Evolutionary conservation across 345 rosid species (phyloP), one percentile per base, ranked within the genome.

Genomic region (Turritis glabra): DNA sequence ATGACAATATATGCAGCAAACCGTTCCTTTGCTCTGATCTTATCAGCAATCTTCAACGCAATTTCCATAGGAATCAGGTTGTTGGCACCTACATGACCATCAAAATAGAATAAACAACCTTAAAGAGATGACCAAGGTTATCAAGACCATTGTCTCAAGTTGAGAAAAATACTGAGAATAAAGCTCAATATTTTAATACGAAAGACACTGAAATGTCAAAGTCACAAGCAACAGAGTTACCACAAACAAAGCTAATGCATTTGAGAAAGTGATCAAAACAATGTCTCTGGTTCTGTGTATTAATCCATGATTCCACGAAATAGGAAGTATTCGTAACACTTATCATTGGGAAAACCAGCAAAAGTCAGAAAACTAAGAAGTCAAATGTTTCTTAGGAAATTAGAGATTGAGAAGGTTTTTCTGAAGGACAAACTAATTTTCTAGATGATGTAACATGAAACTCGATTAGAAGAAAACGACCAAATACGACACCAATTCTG

Each of bases 51-150:
- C 86, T 91, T 94, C 18, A 91, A 84, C 40, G 98, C 97, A 75
- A 91, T 94, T 85, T 94, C 97, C 98, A 90, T 91, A 17, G 97
- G 97, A 75, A 94, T 94, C 68, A 94, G 82, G 72, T 94, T 94
- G 71, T 91, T 86, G 38, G 97, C 98, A 75, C 98, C 97, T 93
- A 80, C 70, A 81, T 50, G 58, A 61, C 52, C 52, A 61, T 48
- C 32, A 52, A 15, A 54, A 50, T 14, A 29, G 3, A 37, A 5
- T 38, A 46, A 55, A 14, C 29, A 65, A 33, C 30, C 40, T 25
- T 64, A 15, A 32, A 57, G 11, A 22, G 8, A 56, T 17, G 25
- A 9, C 25, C 52, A 66, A 58, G 41, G 25, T 40, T 17, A 40
- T 58, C 66, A 58, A 46, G 17, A 23, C 7, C 53, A 33, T 19